Evolutionary conservation across 352 stramenopile species (phyloP).

Genomic region (Phytophthora agathidicida): DNA sequence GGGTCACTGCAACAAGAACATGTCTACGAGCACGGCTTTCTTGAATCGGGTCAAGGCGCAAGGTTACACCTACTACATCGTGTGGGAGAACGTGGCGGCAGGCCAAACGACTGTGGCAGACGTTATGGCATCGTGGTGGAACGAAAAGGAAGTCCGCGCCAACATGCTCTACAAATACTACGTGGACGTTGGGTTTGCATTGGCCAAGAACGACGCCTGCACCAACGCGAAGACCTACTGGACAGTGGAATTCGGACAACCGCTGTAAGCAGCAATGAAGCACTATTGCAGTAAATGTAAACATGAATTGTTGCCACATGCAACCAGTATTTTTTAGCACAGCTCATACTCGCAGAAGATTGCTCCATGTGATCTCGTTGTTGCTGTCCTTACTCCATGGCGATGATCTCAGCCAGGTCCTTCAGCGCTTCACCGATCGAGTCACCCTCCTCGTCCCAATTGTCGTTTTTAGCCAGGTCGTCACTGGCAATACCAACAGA

Average conservation of each 20-base stretch:
- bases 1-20: constrained; percentile 44
- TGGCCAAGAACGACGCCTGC: constrained; percentile 28
- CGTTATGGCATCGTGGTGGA: constrained; percentile 60
- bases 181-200: constrained; percentile 25
- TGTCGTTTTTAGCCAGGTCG: not conserved
- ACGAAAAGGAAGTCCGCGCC: constrained; percentile 43
- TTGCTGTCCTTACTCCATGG: constrained; percentile 30
- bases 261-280: not conserved
- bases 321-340: not conserved
- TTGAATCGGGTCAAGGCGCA: constrained; percentile 39
- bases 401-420: constrained; percentile 44
- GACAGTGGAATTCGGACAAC: constrained; percentile 50
- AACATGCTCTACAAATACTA: constrained; percentile 48
- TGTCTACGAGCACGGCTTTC: constrained; percentile 34
- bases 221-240: constrained; percentile 51
- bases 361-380: not conserved
- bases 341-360: constrained; percentile 2
- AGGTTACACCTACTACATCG: constrained; percentile 47
- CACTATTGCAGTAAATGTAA: too few species aligned
- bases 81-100: constrained; percentile 50
- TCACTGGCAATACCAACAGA: not conserved
- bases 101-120: constrained; percentile 41
- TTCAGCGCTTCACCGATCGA: constrained; percentile 28
- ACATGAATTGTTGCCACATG: not conserved
- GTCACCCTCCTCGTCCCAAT: constrained; percentile 19